phyloP scores from a whole-genome alignment of 2,329 filamentous ascomycete species.

The Colletotrichum shisoi region DNA sequence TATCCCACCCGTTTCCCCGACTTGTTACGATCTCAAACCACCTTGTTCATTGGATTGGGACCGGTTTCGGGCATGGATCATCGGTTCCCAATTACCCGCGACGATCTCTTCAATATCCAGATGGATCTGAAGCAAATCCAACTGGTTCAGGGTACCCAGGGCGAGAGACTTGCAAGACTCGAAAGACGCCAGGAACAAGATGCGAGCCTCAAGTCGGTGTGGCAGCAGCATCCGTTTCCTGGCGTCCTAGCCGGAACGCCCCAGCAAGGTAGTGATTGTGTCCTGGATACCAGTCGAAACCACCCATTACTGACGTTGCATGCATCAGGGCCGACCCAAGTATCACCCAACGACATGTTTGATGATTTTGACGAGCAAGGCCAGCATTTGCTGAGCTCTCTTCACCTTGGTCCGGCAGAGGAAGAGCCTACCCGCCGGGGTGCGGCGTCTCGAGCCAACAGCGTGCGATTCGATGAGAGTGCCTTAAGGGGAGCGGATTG shows the following conservation, averaged over 20 bases:
- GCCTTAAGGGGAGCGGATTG: conserved; percentile 88
- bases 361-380: conserved; percentile 89
- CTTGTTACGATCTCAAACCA: conserved; percentile 28
- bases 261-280: conserved; percentile 74
- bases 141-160: conserved; percentile 67
- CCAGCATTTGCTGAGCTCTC: conserved; percentile 77
- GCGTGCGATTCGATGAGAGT: conserved; percentile 96
- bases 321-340: conserved; percentile 74
- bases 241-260: conserved; percentile 81
- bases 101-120: conserved; percentile 73
- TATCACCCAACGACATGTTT: conserved; percentile 84
- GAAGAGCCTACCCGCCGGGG: conserved; percentile 86
- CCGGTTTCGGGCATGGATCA: conserved; percentile 66
- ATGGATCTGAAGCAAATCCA: conserved; percentile 76
- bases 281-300: neutral
- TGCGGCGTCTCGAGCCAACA: conserved; percentile 90
- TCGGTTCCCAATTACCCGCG: conserved; percentile 65
- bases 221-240: conserved; percentile 93
- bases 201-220: conserved; percentile 80
- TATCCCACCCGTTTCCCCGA: neutral
- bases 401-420: conserved; percentile 81
- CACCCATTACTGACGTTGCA: conserved; percentile 40
- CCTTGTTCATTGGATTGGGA: conserved; percentile 29
- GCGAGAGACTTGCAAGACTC: conserved; percentile 67
- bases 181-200: conserved; percentile 74